phyloP scores from a whole-genome alignment of 1,284 basidiomycete genomes.

The Gomphus bonarii region DNA sequence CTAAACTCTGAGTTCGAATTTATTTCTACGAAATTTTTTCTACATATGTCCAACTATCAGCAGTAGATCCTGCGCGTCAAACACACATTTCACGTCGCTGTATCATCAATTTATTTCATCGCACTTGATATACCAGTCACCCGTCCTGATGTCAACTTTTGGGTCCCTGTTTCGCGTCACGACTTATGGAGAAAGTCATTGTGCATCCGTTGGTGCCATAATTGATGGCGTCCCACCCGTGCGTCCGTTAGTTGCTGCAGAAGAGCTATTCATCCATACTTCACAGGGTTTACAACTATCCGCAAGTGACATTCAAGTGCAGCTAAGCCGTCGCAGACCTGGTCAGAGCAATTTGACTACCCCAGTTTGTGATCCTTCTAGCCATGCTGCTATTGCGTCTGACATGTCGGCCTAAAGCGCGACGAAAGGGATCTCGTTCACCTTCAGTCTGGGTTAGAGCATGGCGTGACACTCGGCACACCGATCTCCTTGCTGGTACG shows the following conservation, averaged over 20 bases:
- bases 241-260: constrained; percentile 20
- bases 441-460: constrained; percentile 91
- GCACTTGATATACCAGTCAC: neutral
- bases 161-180: constrained; percentile 88
- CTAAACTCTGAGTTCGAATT: too few relatives aligned
- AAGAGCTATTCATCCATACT: neutral
- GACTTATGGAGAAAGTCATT: constrained; percentile 97
- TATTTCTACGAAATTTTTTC: neutral
- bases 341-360: constrained; percentile 97
- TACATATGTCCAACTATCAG: neutral
- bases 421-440: constrained; percentile 96
- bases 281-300: constrained; percentile 73
- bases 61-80: neutral
- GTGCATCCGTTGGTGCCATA: constrained; percentile 94
- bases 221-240: constrained; percentile 96
- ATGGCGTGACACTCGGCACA: constrained; percentile 92
- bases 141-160: constrained; percentile 78
- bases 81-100: neutral
- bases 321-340: constrained; percentile 86
- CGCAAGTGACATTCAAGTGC: constrained; percentile 81
- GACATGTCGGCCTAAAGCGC: constrained; percentile 43
- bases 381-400: neutral
- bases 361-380: constrained; percentile 47
- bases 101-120: neutral
- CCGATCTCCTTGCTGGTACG: constrained; percentile 93